Percentiles rank a stretch among this genome's conserved stretches.
Conservation (phyloP, 371 early-diverging fungal genomes). For the Furculomyces boomerangus region DNA sequence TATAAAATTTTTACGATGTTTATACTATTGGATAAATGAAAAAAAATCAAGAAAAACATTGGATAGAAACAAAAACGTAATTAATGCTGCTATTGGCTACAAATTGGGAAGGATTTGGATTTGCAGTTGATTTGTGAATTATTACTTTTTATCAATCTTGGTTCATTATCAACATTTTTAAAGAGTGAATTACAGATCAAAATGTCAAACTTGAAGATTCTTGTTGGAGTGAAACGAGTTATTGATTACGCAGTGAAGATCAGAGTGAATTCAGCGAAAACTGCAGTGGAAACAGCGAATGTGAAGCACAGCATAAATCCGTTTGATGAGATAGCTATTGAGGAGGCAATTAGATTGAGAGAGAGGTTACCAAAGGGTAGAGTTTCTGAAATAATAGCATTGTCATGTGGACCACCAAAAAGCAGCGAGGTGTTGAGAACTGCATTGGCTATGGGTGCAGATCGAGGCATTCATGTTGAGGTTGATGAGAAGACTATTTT, state of each 20-base stretch:
- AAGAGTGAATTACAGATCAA: background rate
- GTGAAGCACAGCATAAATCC: slow-evolving; percentile 98
- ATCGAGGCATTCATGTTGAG: slow-evolving; percentile 89
- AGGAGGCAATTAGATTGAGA: slow-evolving; percentile 86
- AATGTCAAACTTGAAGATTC: slow-evolving; percentile 40
- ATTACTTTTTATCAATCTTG: background rate
- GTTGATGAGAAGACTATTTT: slow-evolving; percentile 43
- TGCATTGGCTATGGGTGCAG: slow-evolving; percentile 97
- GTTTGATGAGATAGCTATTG: slow-evolving; percentile 96
- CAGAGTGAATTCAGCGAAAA: slow-evolving; percentile 76
- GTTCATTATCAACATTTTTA: background rate
- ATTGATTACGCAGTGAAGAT: slow-evolving; percentile 97
- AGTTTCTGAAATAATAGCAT: slow-evolving; percentile 58
- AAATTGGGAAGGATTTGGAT: no score
- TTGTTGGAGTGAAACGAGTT: slow-evolving; percentile 92
- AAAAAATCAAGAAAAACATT: no score
- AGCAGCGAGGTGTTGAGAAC: slow-evolving; percentile 85
- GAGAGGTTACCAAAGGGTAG: slow-evolving; percentile 48
- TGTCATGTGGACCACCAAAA: slow-evolving; percentile 82
- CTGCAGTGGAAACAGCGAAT: slow-evolving; percentile 77
- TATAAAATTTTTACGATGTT: no score
- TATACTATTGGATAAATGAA: background rate
- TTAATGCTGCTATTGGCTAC: no score
- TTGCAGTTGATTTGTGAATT: no score
- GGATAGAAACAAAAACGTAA: no score